Conservation (phyloP, 2,329 filamentous ascomycete species). For the Epichloe sylvatica region DNA sequence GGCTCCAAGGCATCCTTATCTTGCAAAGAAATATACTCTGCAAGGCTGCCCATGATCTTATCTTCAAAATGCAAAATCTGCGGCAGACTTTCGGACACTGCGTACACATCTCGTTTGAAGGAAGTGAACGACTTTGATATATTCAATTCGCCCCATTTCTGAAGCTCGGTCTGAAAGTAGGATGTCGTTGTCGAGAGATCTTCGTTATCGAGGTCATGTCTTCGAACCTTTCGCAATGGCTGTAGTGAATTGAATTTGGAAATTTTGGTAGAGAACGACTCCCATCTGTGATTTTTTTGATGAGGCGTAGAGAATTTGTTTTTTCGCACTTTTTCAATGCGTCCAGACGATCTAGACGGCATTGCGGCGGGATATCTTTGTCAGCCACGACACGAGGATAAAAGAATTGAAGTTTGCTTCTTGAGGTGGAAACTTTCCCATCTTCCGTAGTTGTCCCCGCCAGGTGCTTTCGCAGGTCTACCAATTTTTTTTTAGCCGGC, state of each 20-base stretch:
- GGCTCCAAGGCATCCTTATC: conserved; percentile 76
- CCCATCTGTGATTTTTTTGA: conserved; percentile 75
- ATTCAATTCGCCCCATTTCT: conserved; percentile 87
- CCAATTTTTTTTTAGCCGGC: conserved; percentile 21
- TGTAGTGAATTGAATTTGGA: conserved; percentile 81
- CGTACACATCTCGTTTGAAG: conserved; percentile 62
- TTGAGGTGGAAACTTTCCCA: background rate
- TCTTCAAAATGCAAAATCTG: conserved; percentile 86
- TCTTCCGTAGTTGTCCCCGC: conserved; percentile 2
- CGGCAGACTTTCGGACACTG: conserved; percentile 76
- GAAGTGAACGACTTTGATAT: conserved; percentile 65
- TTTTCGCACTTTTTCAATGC: conserved; percentile 56
- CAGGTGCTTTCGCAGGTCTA: conserved; percentile 9
- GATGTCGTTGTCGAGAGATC: conserved; percentile 66
- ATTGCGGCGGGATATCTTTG: conserved; percentile 29
- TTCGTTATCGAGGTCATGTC: conserved; percentile 68
- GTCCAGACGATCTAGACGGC: conserved; percentile 49
- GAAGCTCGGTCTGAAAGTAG: conserved; percentile 68
- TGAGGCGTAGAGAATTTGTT: conserved; percentile 58
- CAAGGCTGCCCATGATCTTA: conserved; percentile 65
- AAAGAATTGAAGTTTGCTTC: background rate
- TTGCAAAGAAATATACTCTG: conserved; percentile 60
- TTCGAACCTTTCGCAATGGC: conserved; percentile 77
- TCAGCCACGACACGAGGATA: conserved; percentile 8
- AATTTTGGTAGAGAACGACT: conserved; percentile 82